Percentiles rank a stretch among this genome's conserved stretches.
Evolutionary conservation across 2,329 filamentous ascomycete genomes (phyloP).

Genomic region (Beauveria scarabaeidicola): DNA sequence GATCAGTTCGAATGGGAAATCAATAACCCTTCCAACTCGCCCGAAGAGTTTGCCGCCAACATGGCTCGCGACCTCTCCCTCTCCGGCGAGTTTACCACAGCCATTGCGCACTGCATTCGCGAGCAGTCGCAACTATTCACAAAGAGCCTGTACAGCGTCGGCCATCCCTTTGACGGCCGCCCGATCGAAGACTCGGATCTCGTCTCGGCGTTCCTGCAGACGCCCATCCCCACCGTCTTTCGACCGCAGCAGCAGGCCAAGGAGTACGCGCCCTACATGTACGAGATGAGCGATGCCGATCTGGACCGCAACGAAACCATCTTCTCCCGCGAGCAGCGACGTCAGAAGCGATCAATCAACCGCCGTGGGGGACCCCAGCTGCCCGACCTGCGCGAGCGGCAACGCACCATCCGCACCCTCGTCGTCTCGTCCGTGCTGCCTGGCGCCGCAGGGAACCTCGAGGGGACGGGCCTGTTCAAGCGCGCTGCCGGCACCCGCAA

Average conservation of each 20-base stretch:
- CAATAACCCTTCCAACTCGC: conserved; percentile 87
- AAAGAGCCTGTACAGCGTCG: conserved; percentile 83
- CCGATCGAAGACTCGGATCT: conserved; percentile 90
- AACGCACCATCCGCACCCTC: conserved; percentile 84
- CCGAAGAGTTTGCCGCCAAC: conserved; percentile 83
- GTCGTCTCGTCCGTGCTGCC: conserved; percentile 89
- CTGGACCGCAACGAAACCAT: conserved; percentile 85
- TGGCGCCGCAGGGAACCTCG: conserved; percentile 68
- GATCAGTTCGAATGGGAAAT: conserved; percentile 99
- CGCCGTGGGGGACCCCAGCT: conserved; percentile 83
- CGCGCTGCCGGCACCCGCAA: conserved; percentile 55
- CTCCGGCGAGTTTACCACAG: conserved; percentile 91
- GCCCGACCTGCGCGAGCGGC: conserved; percentile 92
- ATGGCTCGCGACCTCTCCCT: conserved; percentile 88
- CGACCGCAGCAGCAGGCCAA: conserved; percentile 87
- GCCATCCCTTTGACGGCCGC: conserved; percentile 89
- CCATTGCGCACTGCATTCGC: conserved; percentile 94
- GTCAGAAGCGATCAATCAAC: conserved; percentile 93
- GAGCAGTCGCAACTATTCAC: conserved; percentile 95
- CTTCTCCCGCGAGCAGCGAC: conserved; percentile 84
- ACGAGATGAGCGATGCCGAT: conserved; percentile 85
- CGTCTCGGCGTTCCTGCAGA: conserved; percentile 73
- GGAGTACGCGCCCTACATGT: conserved; percentile 87
- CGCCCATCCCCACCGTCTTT: conserved; percentile 75
- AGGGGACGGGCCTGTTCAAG: conserved; percentile 84